Base-by-base conservation (phyloP, 2,329 filamentous ascomycete genomes). In the Sclerotinia sclerotiorum region DNA sequence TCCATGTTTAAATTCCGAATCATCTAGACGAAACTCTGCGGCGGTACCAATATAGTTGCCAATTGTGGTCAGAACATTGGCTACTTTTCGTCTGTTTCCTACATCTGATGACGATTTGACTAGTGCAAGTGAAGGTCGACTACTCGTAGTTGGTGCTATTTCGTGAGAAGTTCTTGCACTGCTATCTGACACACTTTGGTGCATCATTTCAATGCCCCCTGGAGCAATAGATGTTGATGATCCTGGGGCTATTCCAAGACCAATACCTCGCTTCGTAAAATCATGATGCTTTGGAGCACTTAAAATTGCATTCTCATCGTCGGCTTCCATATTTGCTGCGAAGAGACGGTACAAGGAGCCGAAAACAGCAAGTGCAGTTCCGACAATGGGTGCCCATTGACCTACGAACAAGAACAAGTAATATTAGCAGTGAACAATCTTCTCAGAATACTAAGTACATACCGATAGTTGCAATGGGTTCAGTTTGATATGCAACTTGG, bases 381-480 rank as follows among this genome's bases (percentile, higher is more conserved):
- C 87, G 29, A 84, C 84, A 11, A 88, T 83, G 0, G 86, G 85
- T 19, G 82, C 82, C 86, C 87, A 88, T 78, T 88, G 85, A 48
- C 85, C 83, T 84, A 65, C 3, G 46, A 52, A 58, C 6, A 42
- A 21, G 17, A 24, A 56, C 32, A 49, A 61, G 82, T 81, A 48
- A 24, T 82, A 64, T 51, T 24, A 68, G 63, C 62, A 63, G 42
- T 39, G 48, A 63, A 32, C 32, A 15, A 69, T 5, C n/a, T 29
- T 63, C 6, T 61, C 32, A 61, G 57, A 29, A 61, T 21, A n/a
- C 19, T n/a, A 21, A 61, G 21, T 5, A 78, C 82, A 72, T 77
- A 87, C 86, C 87, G 61, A 90, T 81, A 70, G 84, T 88, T 6
- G 80, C 80, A 65, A 90, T 85, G 0, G 87, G 86, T 70, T 91